These are phyloP conservation scores for Cytidiella melzeri DNA, from an alignment of 768 basidiomycete genomes.

Conservation along the genomic window DNA sequence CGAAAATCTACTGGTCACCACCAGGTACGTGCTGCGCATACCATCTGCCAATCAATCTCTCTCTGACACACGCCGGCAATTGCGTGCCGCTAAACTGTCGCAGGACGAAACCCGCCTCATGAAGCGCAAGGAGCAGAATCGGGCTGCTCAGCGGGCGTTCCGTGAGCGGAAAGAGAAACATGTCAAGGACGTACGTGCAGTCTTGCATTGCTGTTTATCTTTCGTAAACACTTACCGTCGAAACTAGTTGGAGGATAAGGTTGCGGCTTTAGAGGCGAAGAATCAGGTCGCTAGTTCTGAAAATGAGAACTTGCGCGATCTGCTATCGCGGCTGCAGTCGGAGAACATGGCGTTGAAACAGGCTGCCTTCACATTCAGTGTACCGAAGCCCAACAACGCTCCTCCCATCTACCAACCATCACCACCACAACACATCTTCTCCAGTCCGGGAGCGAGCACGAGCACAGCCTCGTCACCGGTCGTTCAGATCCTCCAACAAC, in stretches of 20 bases:
- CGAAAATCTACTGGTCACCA: slow-evolving; percentile 36
- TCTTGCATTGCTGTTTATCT: slow-evolving; percentile 6
- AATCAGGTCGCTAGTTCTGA: slow-evolving; percentile 67
- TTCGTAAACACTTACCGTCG: neutral
- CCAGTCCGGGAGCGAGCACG: slow-evolving; percentile 22
- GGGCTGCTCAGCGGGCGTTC: slow-evolving; percentile 96
- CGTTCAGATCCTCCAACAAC: slow-evolving; percentile 4
- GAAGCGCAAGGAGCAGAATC: slow-evolving; percentile 95
- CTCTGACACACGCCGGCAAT: neutral
- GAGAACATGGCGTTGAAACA: slow-evolving; percentile 84
- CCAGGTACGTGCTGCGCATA: slow-evolving; percentile 24
- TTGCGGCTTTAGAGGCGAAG: slow-evolving; percentile 80
- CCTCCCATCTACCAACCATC: slow-evolving; percentile 12
- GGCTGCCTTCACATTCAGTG: slow-evolving; percentile 75
- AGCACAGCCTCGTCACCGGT: slow-evolving; percentile 15
- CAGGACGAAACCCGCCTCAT: slow-evolving; percentile 70
- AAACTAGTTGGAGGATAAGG: slow-evolving; percentile 81
- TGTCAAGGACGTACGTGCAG: slow-evolving; percentile 78
- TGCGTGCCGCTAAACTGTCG: neutral
- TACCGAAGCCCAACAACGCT: slow-evolving; percentile 41
- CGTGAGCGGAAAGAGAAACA: slow-evolving; percentile 96
- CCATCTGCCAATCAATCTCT: neutral
- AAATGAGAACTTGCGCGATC: slow-evolving; percentile 86
- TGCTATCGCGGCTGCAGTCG: slow-evolving; percentile 75
- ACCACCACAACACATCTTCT: slow-evolving; percentile 15